These are phyloP conservation scores for Silene latifolia DNA, from an alignment of 148 eudicot species.

Conservation along the genomic window DNA sequence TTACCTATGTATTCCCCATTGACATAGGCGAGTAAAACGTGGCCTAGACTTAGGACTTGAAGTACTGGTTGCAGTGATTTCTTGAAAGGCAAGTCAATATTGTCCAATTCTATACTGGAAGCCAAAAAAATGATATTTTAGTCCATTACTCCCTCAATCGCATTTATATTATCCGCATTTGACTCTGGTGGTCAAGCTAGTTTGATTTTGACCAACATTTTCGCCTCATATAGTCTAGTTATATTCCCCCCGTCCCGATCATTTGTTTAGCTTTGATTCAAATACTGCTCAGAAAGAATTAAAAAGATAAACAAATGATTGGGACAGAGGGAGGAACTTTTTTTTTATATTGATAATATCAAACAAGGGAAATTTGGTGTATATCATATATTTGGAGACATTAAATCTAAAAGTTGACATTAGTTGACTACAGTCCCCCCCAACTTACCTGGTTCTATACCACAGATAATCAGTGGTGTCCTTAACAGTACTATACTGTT, in stretches of 20 bases:
- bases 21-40: conserved; percentile 64
- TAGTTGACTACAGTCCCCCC: too few species aligned
- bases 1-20: conserved; percentile 73
- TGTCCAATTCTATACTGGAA: conserved; percentile 54
- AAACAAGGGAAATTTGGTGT: too few species aligned
- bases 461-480: conserved; percentile 79
- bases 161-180: too few species aligned
- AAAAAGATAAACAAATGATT: not conserved
- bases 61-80: conserved; percentile 58
- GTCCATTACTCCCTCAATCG: not conserved
- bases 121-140: not conserved
- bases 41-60: conserved; percentile 68
- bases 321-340: not conserved
- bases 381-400: not conserved
- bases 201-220: not conserved
- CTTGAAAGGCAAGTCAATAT: conserved; percentile 57
- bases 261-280: not conserved
- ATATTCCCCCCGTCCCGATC: not conserved
- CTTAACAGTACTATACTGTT: conserved; percentile 48
- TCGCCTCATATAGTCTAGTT: not conserved
- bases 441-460: conserved; percentile 68
- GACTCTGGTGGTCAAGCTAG: not conserved
- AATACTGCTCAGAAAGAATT: not conserved
- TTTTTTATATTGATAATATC: too few species aligned
- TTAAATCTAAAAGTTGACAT: not conserved